These are phyloP conservation scores for Phylloporus sp. DNA, from an alignment of 768 basidiomycete species.

Conservation along the genomic window DNA sequence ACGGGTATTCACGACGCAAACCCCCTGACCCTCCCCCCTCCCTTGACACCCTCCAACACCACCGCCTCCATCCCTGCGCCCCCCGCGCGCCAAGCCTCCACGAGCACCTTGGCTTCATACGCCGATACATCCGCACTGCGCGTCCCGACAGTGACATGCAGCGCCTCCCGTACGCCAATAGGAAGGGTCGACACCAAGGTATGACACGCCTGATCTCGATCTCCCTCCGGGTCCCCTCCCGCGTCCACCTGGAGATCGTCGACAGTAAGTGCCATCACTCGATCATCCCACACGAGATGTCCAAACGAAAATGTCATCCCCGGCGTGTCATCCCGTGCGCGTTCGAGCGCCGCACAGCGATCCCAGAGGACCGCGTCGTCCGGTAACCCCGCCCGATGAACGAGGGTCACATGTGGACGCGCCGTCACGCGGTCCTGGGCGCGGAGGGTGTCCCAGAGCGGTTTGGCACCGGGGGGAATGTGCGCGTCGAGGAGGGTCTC, in stretches of 20 bases:
- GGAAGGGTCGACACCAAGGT: slow-evolving; percentile 47
- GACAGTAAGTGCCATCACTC: slow-evolving; percentile 78
- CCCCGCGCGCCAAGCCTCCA: slow-evolving; percentile 48
- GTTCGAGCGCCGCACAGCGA: slow-evolving; percentile 16
- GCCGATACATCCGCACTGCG: slow-evolving; percentile 43
- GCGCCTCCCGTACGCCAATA: slow-evolving; percentile 39
- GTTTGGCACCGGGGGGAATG: slow-evolving; percentile 27
- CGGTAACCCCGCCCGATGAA: slow-evolving; percentile 55
- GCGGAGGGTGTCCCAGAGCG: slow-evolving; percentile 49
- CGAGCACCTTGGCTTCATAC: slow-evolving; percentile 66
- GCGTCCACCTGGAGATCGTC: slow-evolving; percentile 45
- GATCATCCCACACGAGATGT: slow-evolving; percentile 65
- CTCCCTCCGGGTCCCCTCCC: slow-evolving; percentile 25
- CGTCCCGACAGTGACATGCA: slow-evolving; percentile 92
- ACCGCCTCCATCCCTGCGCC: slow-evolving; percentile 26
- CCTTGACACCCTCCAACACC: slow-evolving; percentile 24
- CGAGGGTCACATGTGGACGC: slow-evolving; percentile 82
- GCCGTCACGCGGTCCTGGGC: slow-evolving; percentile 42
- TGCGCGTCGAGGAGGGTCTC: slow-evolving; percentile 38
- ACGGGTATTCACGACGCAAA: slow-evolving; percentile 13
- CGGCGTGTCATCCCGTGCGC: slow-evolving; percentile 34
- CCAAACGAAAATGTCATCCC: slow-evolving; percentile 58
- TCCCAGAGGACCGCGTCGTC: slow-evolving; percentile 42
- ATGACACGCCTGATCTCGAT: slow-evolving; percentile 34
- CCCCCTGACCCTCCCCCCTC: slow-evolving; percentile 31